Evolutionary conservation across 2,329 filamentous ascomycete species (phyloP), one percentile per base, ranked within the genome.

Genomic region (Neonectria punicea): DNA sequence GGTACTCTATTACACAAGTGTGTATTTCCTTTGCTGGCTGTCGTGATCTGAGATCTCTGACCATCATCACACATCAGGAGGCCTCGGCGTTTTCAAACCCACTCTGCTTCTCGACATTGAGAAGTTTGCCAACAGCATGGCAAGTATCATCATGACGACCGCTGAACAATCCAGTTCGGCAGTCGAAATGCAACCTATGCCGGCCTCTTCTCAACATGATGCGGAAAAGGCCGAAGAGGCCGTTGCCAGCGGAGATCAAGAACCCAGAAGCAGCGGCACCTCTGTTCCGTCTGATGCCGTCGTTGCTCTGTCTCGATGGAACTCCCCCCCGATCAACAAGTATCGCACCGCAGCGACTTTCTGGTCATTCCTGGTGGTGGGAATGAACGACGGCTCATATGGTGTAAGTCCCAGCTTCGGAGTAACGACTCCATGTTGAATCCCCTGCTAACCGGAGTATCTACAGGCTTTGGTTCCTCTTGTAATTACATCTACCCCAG

Each of bases 361-460:
- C 22, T 55, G 53, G 53, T 55, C 53, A 16, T 44, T 55, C 28
- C 53, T 55, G 39, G 36, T 55, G 4, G 36, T 55, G 14, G 53
- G 53, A 28, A 55, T 55, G 53, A 55, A 34, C 14, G 46, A 49
- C 14, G 25, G 46, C 46, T 49, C 46, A 3, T 30, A 49, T 28
- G 46, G 46, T 49, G 46, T 30, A 28, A 49, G 46, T 49, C 14
- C 46, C n/a, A 49, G 25, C 43, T 14, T 46, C 41, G 7, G n/a
- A 44, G 41, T n/a, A 22, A 44, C 41, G 41, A 46, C 18, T 20
- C 43, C 10, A 46, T 22, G 18, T 22, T 46, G 11, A 30, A 6
- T 14, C 6, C 4, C 22, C 5, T 49, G 25, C 25, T 30, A 32
- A n/a, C 25, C 14, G 22, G 1, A 30, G 8, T 30, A 10, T 28